These are phyloP conservation scores for Hygrophoropsis aurantiaca DNA, from an alignment of 768 basidiomycete genomes.

Conservation along the genomic window DNA sequence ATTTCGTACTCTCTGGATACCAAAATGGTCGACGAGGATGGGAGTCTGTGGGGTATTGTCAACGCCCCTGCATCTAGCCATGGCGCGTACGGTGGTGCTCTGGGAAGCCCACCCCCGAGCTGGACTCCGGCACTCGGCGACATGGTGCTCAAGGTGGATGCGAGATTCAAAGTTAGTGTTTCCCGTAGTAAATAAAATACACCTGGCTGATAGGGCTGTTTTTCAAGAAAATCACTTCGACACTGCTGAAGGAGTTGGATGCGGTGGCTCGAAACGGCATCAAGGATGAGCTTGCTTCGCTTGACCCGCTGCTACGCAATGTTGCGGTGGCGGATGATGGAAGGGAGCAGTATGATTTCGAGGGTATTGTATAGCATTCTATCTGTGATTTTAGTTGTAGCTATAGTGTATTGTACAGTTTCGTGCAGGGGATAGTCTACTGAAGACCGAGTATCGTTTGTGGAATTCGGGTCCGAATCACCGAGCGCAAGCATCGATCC, in stretches of 20 bases:
- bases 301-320: conserved; percentile 76
- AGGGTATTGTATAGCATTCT: conserved; percentile 33
- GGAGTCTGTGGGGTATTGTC: conserved; percentile 75
- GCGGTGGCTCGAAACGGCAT: conserved; percentile 77
- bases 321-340: conserved; percentile 38
- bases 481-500: too few relatives aligned
- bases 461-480: too few relatives aligned
- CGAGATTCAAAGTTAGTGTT: conserved; percentile 72
- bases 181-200: background rate
- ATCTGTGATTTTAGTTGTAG: conserved; percentile 13
- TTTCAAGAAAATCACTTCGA: conserved; percentile 79
- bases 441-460: conserved; percentile 11
- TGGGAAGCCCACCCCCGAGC: conserved; percentile 53
- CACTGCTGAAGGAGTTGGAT: conserved; percentile 82
- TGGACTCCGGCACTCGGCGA: conserved; percentile 71
- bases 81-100: conserved; percentile 27
- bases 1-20: conserved; percentile 60
- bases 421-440: conserved; percentile 1
- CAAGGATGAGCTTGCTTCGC: conserved; percentile 77
- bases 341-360: conserved; percentile 44
- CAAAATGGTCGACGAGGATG: conserved; percentile 41
- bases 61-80: conserved; percentile 38
- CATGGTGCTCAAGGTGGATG: conserved; percentile 76
- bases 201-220: background rate
- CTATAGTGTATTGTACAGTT: conserved; percentile 19